Percentiles rank a stretch among this genome's conserved stretches.
Conservation (phyloP, 495 filamentous ascomycete species). For the Tuber brumale region DNA sequence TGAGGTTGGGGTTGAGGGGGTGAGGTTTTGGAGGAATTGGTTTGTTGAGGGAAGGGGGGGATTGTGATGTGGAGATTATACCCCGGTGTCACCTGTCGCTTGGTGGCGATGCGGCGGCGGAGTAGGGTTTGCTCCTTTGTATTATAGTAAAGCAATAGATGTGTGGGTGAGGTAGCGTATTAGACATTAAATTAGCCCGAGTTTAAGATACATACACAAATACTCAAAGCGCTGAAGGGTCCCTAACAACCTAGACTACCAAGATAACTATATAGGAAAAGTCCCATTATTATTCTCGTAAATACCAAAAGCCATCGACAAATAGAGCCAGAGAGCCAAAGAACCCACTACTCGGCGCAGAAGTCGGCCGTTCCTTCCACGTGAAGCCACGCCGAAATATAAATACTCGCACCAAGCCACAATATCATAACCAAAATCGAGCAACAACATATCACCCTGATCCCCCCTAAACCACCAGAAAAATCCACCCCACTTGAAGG, state of each 20-base stretch:
- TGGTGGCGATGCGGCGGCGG: neutral
- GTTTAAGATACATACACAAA: neutral
- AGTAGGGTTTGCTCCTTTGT: neutral
- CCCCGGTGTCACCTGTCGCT: neutral
- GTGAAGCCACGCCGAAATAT: too few relatives aligned
- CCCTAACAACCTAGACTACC: neutral
- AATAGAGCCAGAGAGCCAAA: neutral
- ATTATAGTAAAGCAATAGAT: neutral
- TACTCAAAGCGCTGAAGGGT: neutral
- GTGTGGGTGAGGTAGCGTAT: neutral
- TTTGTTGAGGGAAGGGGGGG: slow-evolving; percentile 13
- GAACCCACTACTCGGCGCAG: neutral
- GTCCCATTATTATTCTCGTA: neutral
- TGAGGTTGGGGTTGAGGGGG: slow-evolving; percentile 74
- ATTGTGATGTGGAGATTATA: neutral
- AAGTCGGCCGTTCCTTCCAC: neutral
- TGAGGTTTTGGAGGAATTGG: slow-evolving; percentile 74
- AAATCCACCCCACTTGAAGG: too few relatives aligned
- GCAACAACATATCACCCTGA: too few relatives aligned
- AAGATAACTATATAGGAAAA: neutral
- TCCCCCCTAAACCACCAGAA: too few relatives aligned
- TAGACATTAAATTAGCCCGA: neutral
- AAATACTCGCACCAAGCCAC: too few relatives aligned
- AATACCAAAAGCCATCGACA: neutral
- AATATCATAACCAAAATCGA: too few relatives aligned